phyloP scores from a whole-genome alignment of 805 yeast species.

The Saccharomyces eubayanus region DNA sequence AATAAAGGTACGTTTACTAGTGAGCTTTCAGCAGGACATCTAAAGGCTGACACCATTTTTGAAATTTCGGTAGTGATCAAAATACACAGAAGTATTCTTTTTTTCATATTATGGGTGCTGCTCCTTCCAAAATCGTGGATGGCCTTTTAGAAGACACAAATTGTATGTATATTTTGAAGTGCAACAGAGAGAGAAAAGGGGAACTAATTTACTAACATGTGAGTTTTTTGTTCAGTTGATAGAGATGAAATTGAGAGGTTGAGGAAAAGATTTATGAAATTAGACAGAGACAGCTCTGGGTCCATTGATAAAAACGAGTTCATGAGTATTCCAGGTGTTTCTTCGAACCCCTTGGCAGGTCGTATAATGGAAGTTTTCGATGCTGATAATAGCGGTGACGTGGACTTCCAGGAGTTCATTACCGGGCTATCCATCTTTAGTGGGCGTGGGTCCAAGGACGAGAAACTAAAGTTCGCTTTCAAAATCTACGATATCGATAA shows the following conservation, averaged over 20 bases:
- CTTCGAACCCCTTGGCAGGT: constrained; percentile 80
- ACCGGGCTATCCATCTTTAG: constrained; percentile 81
- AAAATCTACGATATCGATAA: constrained; percentile 91
- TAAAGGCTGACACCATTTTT: neutral
- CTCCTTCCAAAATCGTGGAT: constrained; percentile 55
- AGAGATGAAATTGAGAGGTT: constrained; percentile 86
- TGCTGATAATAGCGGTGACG: constrained; percentile 83
- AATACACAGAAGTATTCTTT: neutral
- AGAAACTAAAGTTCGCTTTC: constrained; percentile 82
- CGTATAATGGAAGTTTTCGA: constrained; percentile 93
- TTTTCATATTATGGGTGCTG: constrained; percentile 43
- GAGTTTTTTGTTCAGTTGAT: constrained; percentile 43
- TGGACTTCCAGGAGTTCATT: constrained; percentile 93
- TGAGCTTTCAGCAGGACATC: neutral
- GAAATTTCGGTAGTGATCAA: neutral
- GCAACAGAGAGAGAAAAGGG: neutral
- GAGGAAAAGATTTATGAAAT: constrained; percentile 87
- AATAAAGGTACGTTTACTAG: neutral
- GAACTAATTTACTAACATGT: constrained; percentile 1
- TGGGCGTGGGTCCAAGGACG: constrained; percentile 69
- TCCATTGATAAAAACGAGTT: constrained; percentile 87
- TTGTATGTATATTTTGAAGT: constrained; percentile 36
- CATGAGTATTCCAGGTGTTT: constrained; percentile 84
- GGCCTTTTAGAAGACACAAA: constrained; percentile 73
- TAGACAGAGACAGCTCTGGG: constrained; percentile 89